Conservation (phyloP, 208 protist genomes). For the Lotmaria passim region DNA sequence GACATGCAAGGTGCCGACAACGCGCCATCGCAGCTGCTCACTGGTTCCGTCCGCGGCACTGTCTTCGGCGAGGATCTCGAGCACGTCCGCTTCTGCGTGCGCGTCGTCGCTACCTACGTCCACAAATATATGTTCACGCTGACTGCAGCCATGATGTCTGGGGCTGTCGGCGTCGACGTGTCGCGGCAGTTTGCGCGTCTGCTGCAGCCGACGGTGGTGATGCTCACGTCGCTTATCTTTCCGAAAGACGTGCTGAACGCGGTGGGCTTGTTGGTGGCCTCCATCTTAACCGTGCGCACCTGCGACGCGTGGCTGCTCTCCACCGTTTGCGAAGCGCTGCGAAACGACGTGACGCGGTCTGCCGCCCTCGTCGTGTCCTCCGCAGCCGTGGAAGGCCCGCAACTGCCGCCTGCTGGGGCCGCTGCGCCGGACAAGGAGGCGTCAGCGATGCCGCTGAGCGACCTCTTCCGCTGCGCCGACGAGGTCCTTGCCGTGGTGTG, state of each 20-base stretch:
- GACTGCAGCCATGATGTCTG: slow-evolving; percentile 17
- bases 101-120: slow-evolving; percentile 81
- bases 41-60: slow-evolving; percentile 16
- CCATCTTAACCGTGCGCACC: slow-evolving; percentile 67
- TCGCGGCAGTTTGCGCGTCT: slow-evolving; percentile 45
- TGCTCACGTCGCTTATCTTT: slow-evolving; percentile 71
- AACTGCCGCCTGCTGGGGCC: too few relatives aligned
- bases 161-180: slow-evolving; percentile 2
- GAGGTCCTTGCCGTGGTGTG: slow-evolving; percentile 24
- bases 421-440: too few relatives aligned
- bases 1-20: too few relatives aligned
- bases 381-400: too few relatives aligned
- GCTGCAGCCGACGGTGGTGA: slow-evolving; percentile 53
- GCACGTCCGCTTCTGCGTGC: slow-evolving; percentile 83
- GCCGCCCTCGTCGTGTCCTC: not conserved
- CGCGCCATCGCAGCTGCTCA: not conserved
- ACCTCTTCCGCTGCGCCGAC: slow-evolving; percentile 25
- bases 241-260: slow-evolving; percentile 92
- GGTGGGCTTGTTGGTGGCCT: slow-evolving; percentile 77
- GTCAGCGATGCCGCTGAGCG: slow-evolving; percentile 1
- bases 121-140: slow-evolving; percentile 78
- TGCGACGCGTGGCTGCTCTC: slow-evolving; percentile 56
- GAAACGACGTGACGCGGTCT: slow-evolving; percentile 8
- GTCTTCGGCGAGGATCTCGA: slow-evolving; percentile 86
- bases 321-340: slow-evolving; percentile 49